Evolutionary conservation across 2,329 filamentous ascomycete genomes (phyloP).

Genomic region (Peltaster fructicola): DNA sequence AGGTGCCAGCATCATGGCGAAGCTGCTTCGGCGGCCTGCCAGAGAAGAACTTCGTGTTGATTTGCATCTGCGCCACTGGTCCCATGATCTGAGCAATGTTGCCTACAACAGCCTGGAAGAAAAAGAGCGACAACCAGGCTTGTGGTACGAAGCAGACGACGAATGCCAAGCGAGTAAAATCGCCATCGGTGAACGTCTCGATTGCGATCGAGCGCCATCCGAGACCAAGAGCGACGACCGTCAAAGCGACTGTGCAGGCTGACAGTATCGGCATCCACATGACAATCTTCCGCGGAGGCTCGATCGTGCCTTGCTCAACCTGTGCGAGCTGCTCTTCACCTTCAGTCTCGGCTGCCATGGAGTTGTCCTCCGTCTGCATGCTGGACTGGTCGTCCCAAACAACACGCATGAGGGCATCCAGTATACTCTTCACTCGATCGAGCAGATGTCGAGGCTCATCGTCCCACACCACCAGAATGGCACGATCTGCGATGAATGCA

Average conservation of each 20-base stretch:
- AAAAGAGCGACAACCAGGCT: constrained; percentile 40
- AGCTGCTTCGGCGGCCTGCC: constrained; percentile 23
- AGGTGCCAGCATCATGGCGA: constrained; percentile 16
- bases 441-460: constrained; percentile 41
- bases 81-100: constrained; percentile 26
- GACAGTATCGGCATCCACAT: constrained; percentile 39
- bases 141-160: constrained; percentile 35
- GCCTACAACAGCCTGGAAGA: constrained; percentile 28
- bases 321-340: constrained; percentile 23
- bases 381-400: constrained; percentile 35
- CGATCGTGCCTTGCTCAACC: constrained; percentile 12
- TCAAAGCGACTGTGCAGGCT: constrained; percentile 34
- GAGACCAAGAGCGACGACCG: constrained; percentile 35
- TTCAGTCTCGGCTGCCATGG: constrained; percentile 13
- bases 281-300: constrained; percentile 31
- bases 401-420: constrained; percentile 37
- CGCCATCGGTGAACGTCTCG: constrained; percentile 35
- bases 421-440: constrained; percentile 33
- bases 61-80: constrained; percentile 25
- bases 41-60: constrained; percentile 30
- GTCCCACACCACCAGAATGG: constrained; percentile 45
- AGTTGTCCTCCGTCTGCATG: constrained; percentile 22
- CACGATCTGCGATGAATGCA: constrained; percentile 43
- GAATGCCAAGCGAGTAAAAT: constrained; percentile 37
- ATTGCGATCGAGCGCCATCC: constrained; percentile 39